phyloP scores from a whole-genome alignment of 768 basidiomycete species.

The Tephrocybe sp. region DNA sequence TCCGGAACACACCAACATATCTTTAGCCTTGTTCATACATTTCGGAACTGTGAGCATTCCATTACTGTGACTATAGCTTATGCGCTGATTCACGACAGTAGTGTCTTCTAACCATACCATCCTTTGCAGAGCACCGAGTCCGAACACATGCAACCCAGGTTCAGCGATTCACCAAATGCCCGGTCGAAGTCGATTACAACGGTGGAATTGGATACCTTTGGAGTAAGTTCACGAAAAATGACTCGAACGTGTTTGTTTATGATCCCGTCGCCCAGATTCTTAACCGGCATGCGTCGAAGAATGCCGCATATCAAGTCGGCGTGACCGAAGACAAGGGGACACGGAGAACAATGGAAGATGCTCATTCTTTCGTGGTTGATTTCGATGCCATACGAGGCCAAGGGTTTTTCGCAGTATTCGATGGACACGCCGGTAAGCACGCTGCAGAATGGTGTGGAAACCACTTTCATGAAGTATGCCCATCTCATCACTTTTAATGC shows the following conservation, averaged over 20 bases:
- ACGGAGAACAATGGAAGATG: conserved; percentile 94
- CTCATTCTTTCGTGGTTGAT: conserved; percentile 94
- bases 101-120: background rate
- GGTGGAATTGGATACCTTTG: conserved; percentile 74
- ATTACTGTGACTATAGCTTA: background rate
- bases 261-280: conserved; percentile 45
- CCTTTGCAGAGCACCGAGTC: too few species aligned
- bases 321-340: conserved; percentile 84
- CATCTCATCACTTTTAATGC: background rate
- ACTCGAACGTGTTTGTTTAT: background rate
- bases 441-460: conserved; percentile 98
- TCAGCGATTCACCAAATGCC: conserved; percentile 69
- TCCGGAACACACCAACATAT: background rate
- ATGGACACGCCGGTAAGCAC: conserved; percentile 97
- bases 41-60: background rate
- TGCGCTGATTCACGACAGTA: background rate
- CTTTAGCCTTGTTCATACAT: background rate
- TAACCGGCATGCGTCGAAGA: conserved; percentile 71
- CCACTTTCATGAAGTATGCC: conserved; percentile 86
- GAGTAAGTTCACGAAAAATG: conserved; percentile 44
- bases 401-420: conserved; percentile 97
- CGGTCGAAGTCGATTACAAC: conserved; percentile 79
- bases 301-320: conserved; percentile 67
- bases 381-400: conserved; percentile 90
- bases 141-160: conserved; percentile 35